Base-by-base conservation (phyloP, 306 rosid genomes). In the Quillaja saponaria region DNA sequence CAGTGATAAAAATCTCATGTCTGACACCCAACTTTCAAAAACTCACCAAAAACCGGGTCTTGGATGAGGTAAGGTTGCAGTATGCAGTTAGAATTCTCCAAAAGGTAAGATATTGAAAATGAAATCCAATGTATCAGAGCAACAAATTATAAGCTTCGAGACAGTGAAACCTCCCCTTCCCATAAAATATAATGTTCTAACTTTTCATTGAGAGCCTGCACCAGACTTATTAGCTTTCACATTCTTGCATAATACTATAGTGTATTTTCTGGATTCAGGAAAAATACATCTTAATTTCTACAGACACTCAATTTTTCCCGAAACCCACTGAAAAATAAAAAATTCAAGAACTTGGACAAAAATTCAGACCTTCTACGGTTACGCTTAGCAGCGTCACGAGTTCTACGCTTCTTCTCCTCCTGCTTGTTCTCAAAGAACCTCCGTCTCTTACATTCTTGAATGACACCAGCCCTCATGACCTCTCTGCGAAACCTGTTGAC, bases 331-430 rank as follows among this genome's bases (percentile, higher is more conserved):
- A 25, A 25, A 67, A 44, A 25, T 51, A 52, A 1, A 5, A 44
- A 58, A 13, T 7, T 5, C 5, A 17, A 49, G 8, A 0, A n/a
- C 13, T 3, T 10, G 0, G 12, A 10, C 12, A 18, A 49, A 49
- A 19, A 12, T 10, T 10, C 34, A 5, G 3, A 88, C 96, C 95
- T 89, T 63, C 88, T 78, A 10, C 84, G 75, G 38, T 84, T 92
- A 47, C 98, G 90, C 71, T 81, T 85, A 19, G 98, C 90, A 62
- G 94, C 90, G n/a, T 92, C 98, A 3, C 95, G 87, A 8, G 58
- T 0, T 75, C 56, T 82, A 25, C 96, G 90, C 69, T 89, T 92
- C 87, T 79, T 84, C 69, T 83, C 82, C 3, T 88, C 95, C 72
- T 84, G 97, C 44, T 75, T 69, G 71, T 69, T 88, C 79, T 91